These are phyloP conservation scores for Maudiozyma barnettii DNA, from an alignment of 805 yeast species.

Conservation along the genomic window DNA sequence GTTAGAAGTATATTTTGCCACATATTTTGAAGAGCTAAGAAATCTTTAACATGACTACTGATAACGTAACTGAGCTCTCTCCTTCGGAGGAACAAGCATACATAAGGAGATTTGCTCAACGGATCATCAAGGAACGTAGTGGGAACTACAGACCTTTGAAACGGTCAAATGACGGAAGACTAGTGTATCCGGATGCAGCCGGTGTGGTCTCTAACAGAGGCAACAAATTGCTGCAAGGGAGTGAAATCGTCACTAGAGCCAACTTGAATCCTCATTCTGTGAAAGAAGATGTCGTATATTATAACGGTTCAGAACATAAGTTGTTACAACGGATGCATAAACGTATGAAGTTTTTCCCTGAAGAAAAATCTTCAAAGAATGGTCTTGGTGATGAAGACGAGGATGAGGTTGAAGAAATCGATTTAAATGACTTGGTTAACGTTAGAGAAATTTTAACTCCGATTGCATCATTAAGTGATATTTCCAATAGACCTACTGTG, in stretches of 20 bases:
- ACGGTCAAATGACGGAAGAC: slow-evolving; percentile 19
- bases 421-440: slow-evolving; percentile 42
- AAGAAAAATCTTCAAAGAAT: slow-evolving; percentile 1
- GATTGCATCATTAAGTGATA: slow-evolving; percentile 68
- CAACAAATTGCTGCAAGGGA: slow-evolving; percentile 43
- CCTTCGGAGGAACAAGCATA: slow-evolving; percentile 8
- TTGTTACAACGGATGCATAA: slow-evolving; percentile 20
- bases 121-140: slow-evolving; percentile 24
- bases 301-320: slow-evolving; percentile 30
- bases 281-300: slow-evolving; percentile 26
- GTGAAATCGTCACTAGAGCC: slow-evolving; percentile 38
- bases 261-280: slow-evolving; percentile 29
- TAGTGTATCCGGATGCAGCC: slow-evolving; percentile 19
- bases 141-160: slow-evolving; percentile 28
- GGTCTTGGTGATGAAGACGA: slow-evolving; percentile 22
- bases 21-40: background rate
- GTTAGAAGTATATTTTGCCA: too few species aligned
- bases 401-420: slow-evolving; percentile 31
- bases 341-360: slow-evolving; percentile 21
- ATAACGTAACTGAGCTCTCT: background rate
- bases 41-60: slow-evolving; percentile 1
- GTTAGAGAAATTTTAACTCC: slow-evolving; percentile 62
- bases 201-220: slow-evolving; percentile 45
- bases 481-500: slow-evolving; percentile 61
- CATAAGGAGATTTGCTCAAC: slow-evolving; percentile 20